Base-by-base conservation (phyloP, 23 red algal genomes). In the Gracilariopsis chorda region DNA sequence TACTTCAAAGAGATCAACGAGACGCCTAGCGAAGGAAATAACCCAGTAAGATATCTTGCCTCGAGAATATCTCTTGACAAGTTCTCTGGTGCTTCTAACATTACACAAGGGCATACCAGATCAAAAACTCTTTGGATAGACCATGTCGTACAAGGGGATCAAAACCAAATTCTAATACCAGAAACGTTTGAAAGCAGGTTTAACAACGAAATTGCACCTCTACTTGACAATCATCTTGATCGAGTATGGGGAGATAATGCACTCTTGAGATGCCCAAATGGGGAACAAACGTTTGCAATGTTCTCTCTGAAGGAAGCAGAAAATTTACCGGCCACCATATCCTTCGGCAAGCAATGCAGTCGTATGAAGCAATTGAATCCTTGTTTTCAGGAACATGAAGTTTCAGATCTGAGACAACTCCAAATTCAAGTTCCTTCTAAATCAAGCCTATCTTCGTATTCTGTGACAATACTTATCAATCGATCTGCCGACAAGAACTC, bases 161-260 rank as follows among this genome's bases (percentile, higher is more conserved):
- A 73, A 19, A 78, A 63, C 46, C 85, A 42, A 63, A 58, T 89
- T 36, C 72, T 89, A 37, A 77, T 89, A 27, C 85, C 85, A 39
- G 85, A 89, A 52, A 77, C 70, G 25, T 89, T 89, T 78, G 85
- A 89, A 37, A 89, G 85, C 40, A 42, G 85, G 28, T 89, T 43
- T 28, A 89, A 89, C 60, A 35, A 36, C n/a, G 85, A 89, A 14
- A 69, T 89, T 17, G 85, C 85, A 55, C 85, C 85, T 34, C 49
- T 89, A 6, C 28, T 89, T 14, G 69, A 89, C 61, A 49, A 59
- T 21, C 85, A 89, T 34, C 21, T 78, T 41, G 32, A 77, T 59
- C 48, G 69, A 28, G 29, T 89, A 16, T 89, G 85, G 85, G 70
- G 78, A 40, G 51, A 77, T 4, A 25, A 37, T 25, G 35, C 65